These are phyloP conservation scores for Alternaria burnsii DNA, from an alignment of 2,329 filamentous ascomycete genomes.

Conservation along the genomic window DNA sequence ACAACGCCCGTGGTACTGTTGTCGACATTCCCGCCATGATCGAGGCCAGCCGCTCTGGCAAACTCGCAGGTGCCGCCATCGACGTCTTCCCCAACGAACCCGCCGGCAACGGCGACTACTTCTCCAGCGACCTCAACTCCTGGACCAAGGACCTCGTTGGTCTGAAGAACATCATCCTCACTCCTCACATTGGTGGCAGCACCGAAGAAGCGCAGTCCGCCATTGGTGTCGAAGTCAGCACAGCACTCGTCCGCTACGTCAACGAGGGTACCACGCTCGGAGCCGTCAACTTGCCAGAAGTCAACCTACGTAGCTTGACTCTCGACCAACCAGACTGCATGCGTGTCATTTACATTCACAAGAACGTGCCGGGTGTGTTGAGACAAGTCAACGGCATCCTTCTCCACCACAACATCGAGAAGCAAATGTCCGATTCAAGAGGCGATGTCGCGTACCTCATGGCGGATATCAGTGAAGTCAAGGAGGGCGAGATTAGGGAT, in stretches of 20 bases:
- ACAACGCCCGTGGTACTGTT: slow-evolving; percentile 91
- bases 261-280: slow-evolving; percentile 92
- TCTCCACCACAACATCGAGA: slow-evolving; percentile 96
- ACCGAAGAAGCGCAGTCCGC: slow-evolving; percentile 97
- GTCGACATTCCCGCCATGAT: slow-evolving; percentile 94
- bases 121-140: slow-evolving; percentile 80
- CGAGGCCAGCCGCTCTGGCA: slow-evolving; percentile 83
- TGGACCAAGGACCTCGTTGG: slow-evolving; percentile 87
- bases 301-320: slow-evolving; percentile 86
- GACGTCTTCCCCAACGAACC: slow-evolving; percentile 97
- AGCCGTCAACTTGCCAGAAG: slow-evolving; percentile 96
- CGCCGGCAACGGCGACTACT: slow-evolving; percentile 92
- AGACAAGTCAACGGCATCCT: slow-evolving; percentile 95
- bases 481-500: slow-evolving; percentile 80
- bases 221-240: slow-evolving; percentile 91
- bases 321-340: slow-evolving; percentile 89
- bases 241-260: slow-evolving; percentile 90
- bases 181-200: slow-evolving; percentile 95
- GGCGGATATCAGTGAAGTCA: slow-evolving; percentile 93
- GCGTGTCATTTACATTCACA: slow-evolving; percentile 95
- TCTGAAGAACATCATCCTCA: slow-evolving; percentile 92
- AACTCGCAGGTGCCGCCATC: slow-evolving; percentile 91
- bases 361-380: slow-evolving; percentile 94
- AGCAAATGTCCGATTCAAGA: slow-evolving; percentile 96
- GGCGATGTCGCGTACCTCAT: slow-evolving; percentile 96